phyloP scores from a whole-genome alignment of 306 rosid genomes.

The barrel medic (Medicago truncatula) region DNA sequence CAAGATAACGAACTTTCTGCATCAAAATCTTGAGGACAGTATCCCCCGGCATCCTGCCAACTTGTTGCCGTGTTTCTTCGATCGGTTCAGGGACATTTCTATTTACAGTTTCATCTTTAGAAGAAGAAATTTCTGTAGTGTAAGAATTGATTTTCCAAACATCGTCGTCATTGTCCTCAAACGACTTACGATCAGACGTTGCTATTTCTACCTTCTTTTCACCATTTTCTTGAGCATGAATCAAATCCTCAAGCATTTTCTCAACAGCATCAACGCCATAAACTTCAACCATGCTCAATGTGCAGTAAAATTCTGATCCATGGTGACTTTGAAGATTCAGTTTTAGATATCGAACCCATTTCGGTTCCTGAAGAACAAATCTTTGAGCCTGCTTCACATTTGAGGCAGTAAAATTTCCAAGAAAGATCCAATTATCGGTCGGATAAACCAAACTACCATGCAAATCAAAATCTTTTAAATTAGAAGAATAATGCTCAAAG shows the following conservation, averaged over 20 bases:
- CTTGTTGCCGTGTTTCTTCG: constrained; percentile 72
- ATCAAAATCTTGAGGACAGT: constrained; percentile 88
- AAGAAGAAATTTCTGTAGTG: constrained; percentile 40
- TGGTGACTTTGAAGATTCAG: constrained; percentile 78
- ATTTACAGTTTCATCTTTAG: constrained; percentile 51
- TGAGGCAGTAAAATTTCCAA: constrained; percentile 82
- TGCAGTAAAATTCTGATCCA: constrained; percentile 93
- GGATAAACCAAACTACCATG: constrained; percentile 88
- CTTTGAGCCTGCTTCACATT: constrained; percentile 79
- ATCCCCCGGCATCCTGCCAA: constrained; percentile 93
- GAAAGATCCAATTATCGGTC: constrained; percentile 73
- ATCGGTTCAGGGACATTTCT: constrained; percentile 64
- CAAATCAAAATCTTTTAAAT: constrained; percentile 77
- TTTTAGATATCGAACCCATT: constrained; percentile 92
- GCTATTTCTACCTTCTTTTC: constrained; percentile 48
- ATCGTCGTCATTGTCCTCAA: constrained; percentile 42
- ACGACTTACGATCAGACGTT: constrained; percentile 45
- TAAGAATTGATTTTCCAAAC: constrained; percentile 44
- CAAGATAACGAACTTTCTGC: constrained; percentile 89
- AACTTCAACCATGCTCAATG: constrained; percentile 74
- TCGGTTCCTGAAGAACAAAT: constrained; percentile 78
- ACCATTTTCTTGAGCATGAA: constrained; percentile 58
- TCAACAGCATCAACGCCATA: constrained; percentile 95
- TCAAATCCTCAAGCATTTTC: constrained; percentile 89
- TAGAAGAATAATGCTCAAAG: constrained; percentile 92